Evolutionary conservation across 768 basidiomycete genomes (phyloP).

Genomic region (Mycena rebaudengoi): DNA sequence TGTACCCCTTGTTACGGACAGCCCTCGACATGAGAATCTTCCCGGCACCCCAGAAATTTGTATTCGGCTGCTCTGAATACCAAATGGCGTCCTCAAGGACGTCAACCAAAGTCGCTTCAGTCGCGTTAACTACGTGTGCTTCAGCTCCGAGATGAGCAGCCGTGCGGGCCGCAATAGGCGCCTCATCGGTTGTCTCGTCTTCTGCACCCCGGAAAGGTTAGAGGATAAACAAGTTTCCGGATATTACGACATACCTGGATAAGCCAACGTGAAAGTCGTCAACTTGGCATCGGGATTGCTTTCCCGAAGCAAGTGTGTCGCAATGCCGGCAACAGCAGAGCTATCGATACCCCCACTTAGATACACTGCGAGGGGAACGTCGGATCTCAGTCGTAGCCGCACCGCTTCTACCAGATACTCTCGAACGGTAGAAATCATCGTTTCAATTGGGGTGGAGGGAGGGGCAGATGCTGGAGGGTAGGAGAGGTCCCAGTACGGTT

Average conservation of each 20-base stretch:
- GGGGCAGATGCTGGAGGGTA: neutral
- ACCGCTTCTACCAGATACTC: conserved; percentile 16
- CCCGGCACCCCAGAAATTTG: conserved; percentile 14
- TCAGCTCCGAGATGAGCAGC: conserved; percentile 17
- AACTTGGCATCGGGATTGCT: conserved; percentile 19
- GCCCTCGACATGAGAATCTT: conserved; percentile 19
- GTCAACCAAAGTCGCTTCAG: conserved; percentile 13
- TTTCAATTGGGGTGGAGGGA: neutral
- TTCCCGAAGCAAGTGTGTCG: conserved; percentile 15
- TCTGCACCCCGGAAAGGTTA: neutral
- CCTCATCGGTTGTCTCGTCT: conserved; percentile 13
- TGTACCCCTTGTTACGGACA: conserved; percentile 16
- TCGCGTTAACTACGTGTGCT: conserved; percentile 1
- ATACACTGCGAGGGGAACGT: conserved; percentile 25
- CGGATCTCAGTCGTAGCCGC: conserved; percentile 17
- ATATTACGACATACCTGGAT: neutral
- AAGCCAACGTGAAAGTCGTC: conserved; percentile 20
- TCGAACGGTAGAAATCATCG: conserved; percentile 15
- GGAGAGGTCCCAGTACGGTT: conserved; percentile 26
- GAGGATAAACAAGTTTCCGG: neutral
- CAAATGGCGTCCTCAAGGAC: conserved; percentile 17
- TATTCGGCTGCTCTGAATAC: conserved; percentile 13
- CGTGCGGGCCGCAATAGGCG: conserved; percentile 12
- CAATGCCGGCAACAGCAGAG: conserved; percentile 24
- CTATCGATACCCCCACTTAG: conserved; percentile 31